These are phyloP conservation scores for Aphelidium insulamus DNA, from an alignment of 371 early-diverging fungal genomes.

Conservation along the genomic window DNA sequence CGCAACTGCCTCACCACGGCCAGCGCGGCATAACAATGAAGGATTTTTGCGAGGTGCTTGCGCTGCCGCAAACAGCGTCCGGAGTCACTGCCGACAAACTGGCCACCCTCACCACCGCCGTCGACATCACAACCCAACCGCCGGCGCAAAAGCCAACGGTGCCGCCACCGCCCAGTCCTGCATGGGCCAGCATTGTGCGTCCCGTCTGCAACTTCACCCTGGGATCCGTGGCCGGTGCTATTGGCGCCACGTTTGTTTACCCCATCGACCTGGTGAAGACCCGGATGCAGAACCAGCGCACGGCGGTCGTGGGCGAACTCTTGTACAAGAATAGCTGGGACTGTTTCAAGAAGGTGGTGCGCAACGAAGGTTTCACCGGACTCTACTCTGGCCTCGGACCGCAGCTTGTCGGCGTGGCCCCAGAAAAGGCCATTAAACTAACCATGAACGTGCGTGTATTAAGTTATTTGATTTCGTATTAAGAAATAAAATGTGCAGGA, in stretches of 20 bases:
- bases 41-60: neutral
- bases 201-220: conserved; percentile 47
- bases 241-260: conserved; percentile 87
- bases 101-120: too few relatives aligned
- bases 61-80: neutral
- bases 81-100: neutral
- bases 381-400: conserved; percentile 91
- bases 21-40: neutral
- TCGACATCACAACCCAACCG: too few relatives aligned
- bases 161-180: conserved; percentile 5
- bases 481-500: too few relatives aligned
- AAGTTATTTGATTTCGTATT: too few relatives aligned
- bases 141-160: too few relatives aligned
- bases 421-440: conserved; percentile 95
- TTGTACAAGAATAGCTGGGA: conserved; percentile 81
- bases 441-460: too few relatives aligned
- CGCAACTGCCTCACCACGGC: conserved; percentile 1
- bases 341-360: conserved; percentile 81
- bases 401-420: conserved; percentile 86
- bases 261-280: conserved; percentile 96
- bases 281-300: conserved; percentile 92
- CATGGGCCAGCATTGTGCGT: conserved; percentile 12
- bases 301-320: conserved; percentile 69
- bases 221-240: conserved; percentile 83
- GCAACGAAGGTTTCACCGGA: conserved; percentile 74